A percentile compares a stretch with the other conserved stretches of the same genome.
phyloP scores from a whole-genome alignment of 768 basidiomycete genomes.

The Botryobasidium botryosum region DNA sequence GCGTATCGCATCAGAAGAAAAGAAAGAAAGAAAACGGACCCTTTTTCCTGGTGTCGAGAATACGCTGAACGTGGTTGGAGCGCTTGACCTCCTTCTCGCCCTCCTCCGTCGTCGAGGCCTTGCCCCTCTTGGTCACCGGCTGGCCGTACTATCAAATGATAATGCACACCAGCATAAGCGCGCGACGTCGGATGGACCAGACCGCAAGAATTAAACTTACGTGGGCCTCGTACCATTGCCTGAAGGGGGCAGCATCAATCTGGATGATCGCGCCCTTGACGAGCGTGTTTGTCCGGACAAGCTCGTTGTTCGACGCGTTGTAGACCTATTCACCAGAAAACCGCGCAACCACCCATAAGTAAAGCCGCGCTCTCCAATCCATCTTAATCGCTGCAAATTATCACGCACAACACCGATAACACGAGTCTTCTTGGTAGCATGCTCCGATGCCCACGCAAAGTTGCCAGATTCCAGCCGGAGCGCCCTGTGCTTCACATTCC shows the following conservation, averaged over 20 bases:
- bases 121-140: constrained; percentile 79
- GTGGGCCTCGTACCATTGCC: constrained; percentile 98
- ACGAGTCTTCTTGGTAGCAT: constrained; percentile 86
- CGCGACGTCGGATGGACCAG: neutral
- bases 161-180: constrained; percentile 3
- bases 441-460: constrained; percentile 97
- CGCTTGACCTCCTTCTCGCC: constrained; percentile 48
- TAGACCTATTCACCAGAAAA: constrained; percentile 45
- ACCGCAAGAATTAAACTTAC: constrained; percentile 32
- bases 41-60: constrained; percentile 80
- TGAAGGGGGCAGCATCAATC: constrained; percentile 95
- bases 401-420: constrained; percentile 85
- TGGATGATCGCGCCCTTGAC: constrained; percentile 96
- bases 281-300: constrained; percentile 98
- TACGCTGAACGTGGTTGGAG: constrained; percentile 82
- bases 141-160: constrained; percentile 58
- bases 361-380: no score
- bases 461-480: constrained; percentile 93
- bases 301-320: constrained; percentile 99
- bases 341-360: no score
- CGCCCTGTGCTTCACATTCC: constrained; percentile 88
- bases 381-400: neutral
- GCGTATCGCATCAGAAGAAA: neutral
- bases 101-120: constrained; percentile 35
- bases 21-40: constrained; percentile 27